Evolutionary conservation across 1,284 basidiomycete genomes (phyloP).

Genomic region (Leccinum insolens): DNA sequence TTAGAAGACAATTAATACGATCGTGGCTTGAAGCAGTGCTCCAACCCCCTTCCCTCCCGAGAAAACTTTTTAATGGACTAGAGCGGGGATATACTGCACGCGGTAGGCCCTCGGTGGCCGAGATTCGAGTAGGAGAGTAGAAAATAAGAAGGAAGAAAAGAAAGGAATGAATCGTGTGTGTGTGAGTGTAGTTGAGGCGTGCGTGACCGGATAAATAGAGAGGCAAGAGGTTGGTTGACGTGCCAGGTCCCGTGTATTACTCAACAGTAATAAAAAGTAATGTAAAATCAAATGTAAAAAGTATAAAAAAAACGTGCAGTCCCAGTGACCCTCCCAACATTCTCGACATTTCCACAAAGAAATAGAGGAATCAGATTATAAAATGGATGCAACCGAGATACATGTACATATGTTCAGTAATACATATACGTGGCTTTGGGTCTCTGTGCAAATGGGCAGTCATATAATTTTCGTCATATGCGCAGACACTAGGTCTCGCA

Average conservation of each 20-base stretch:
- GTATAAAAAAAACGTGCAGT: not conserved
- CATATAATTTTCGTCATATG: conserved; percentile 28
- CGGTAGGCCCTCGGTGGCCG: not conserved
- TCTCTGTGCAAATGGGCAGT: conserved; percentile 21
- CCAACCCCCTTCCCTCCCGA: not conserved
- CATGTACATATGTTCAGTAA: conserved; percentile 33
- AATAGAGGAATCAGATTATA: conserved; percentile 15
- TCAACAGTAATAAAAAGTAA: not conserved
- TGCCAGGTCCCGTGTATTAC: not conserved
- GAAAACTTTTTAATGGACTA: not conserved
- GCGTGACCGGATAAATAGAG: not conserved
- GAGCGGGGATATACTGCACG: not conserved
- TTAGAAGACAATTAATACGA: not conserved
- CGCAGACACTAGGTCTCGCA: conserved; percentile 4
- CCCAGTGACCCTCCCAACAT: not conserved
- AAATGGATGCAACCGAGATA: conserved; percentile 24
- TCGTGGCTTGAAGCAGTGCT: not conserved
- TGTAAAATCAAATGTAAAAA: not conserved
- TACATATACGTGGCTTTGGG: conserved; percentile 33
- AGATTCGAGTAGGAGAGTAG: not conserved
- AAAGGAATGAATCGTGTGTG: conserved; percentile 7
- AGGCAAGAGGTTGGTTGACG: not conserved
- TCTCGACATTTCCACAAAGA: conserved; percentile 2
- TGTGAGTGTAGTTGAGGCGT: not conserved
- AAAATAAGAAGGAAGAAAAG: not conserved